These are phyloP conservation scores for Pichia manshurica DNA, from an alignment of 805 yeast genomes.

Conservation along the genomic window DNA sequence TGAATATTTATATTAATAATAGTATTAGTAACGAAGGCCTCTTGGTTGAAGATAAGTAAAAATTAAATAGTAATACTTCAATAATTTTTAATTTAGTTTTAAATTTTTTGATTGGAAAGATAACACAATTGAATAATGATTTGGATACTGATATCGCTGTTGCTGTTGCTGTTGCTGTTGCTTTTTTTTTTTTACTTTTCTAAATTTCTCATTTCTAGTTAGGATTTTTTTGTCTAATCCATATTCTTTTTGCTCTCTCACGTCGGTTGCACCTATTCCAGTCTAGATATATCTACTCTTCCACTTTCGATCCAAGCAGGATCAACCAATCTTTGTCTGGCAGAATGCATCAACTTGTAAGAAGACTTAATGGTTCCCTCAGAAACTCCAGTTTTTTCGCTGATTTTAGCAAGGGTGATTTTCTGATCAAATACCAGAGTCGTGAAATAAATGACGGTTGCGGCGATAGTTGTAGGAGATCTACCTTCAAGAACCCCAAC, in stretches of 20 bases:
- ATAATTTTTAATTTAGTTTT: no score
- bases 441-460: slow-evolving; percentile 93
- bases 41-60: no score
- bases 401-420: slow-evolving; percentile 70
- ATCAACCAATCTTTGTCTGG: slow-evolving; percentile 65
- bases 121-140: not conserved
- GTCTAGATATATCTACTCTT: slow-evolving; percentile 40
- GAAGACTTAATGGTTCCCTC: slow-evolving; percentile 96
- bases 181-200: not conserved
- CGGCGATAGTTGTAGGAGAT: slow-evolving; percentile 95
- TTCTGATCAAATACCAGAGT: slow-evolving; percentile 80
- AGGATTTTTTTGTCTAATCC: not conserved
- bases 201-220: not conserved
- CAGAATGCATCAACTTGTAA: slow-evolving; percentile 75
- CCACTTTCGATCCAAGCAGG: slow-evolving; percentile 71
- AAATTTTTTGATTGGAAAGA: not conserved
- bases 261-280: slow-evolving; percentile 3
- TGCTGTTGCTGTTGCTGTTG: not conserved
- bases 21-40: no score
- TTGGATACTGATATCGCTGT: no score
- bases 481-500: slow-evolving; percentile 93
- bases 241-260: no score
- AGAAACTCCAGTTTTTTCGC: slow-evolving; percentile 91
- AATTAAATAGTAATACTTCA: no score
- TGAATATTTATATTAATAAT: not conserved